Evolutionary conservation across 1,139 yeast genomes (phyloP).

Genomic region (Yamadazyma friedrichii): DNA sequence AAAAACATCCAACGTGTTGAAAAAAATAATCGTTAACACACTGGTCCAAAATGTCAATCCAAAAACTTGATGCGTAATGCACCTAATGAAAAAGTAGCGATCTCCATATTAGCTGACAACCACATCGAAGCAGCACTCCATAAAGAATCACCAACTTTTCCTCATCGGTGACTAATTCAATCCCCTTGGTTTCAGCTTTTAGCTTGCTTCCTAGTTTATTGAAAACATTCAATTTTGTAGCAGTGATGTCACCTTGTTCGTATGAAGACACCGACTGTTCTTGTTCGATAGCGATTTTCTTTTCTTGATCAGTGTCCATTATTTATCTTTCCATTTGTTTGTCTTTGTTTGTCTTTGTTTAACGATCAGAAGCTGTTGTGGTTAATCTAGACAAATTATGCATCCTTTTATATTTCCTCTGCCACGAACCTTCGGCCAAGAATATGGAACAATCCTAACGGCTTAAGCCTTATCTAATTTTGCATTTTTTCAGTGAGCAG

Average conservation of each 20-base stretch:
- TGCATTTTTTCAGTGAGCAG: no score
- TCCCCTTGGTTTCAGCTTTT: slow-evolving; percentile 63
- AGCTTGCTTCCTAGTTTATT: slow-evolving; percentile 28
- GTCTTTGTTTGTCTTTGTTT: no score
- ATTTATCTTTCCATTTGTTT: neutral
- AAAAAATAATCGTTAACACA: slow-evolving; percentile 61
- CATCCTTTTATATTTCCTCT: no score
- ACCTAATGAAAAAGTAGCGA: slow-evolving; percentile 80
- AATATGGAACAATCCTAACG: no score
- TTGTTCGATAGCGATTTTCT: slow-evolving; percentile 1
- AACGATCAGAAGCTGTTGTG: no score
- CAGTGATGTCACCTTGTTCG: slow-evolving; percentile 4
- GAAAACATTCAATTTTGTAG: slow-evolving; percentile 8
- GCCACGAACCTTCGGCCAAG: no score
- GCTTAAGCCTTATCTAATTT: no score
- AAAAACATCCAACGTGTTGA: slow-evolving; percentile 64
- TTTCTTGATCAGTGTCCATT: slow-evolving; percentile 5
- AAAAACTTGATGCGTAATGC: slow-evolving; percentile 61
- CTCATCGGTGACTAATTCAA: slow-evolving; percentile 63
- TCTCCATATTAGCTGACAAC: slow-evolving; percentile 85
- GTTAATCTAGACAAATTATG: no score
- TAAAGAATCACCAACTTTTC: slow-evolving; percentile 60
- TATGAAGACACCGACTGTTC: slow-evolving; percentile 3
- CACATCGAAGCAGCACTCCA: slow-evolving; percentile 82
- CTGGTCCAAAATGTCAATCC: slow-evolving; percentile 62